Percentiles rank a stretch among this genome's conserved stretches.
phyloP scores from a whole-genome alignment of 1,284 basidiomycete genomes.

The Entoloma clypeatum region DNA sequence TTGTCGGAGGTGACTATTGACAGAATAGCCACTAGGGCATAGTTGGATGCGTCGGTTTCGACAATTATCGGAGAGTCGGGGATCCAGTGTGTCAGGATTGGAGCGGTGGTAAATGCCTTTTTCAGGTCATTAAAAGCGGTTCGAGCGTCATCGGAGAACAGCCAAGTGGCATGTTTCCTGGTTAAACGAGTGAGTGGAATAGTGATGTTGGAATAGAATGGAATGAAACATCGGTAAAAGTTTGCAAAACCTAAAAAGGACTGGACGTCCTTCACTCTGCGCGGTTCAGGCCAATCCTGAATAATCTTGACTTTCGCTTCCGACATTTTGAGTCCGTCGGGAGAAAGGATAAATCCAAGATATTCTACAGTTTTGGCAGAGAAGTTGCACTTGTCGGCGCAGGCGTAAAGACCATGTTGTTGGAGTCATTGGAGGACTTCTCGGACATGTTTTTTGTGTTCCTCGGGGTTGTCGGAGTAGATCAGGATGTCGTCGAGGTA shows the following conservation, averaged over 20 bases:
- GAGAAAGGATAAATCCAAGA: conserved; percentile 36
- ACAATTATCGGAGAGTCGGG: conserved; percentile 27
- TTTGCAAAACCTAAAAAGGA: conserved; percentile 26
- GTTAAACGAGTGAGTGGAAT: conserved; percentile 30
- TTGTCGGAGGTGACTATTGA: too few relatives aligned
- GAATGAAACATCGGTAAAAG: conserved; percentile 34
- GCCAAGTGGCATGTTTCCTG: conserved; percentile 22
- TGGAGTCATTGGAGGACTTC: conserved; percentile 31
- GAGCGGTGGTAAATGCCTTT: conserved; percentile 29
- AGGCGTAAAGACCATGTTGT: conserved; percentile 22
- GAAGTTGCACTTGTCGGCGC: conserved; percentile 34
- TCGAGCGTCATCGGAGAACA: conserved; percentile 17
- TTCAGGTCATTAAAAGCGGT: conserved; percentile 30
- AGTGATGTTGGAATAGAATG: conserved; percentile 31
- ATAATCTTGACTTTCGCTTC: conserved; percentile 34
- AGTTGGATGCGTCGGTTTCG: conserved; percentile 32
- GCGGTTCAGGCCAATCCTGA: conserved; percentile 35
- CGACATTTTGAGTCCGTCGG: conserved; percentile 33
- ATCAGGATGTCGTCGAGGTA: conserved; percentile 25
- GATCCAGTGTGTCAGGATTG: conserved; percentile 34
- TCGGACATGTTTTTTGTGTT: conserved; percentile 26
- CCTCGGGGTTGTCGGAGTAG: conserved; percentile 17
- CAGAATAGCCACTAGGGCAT: too few relatives aligned
- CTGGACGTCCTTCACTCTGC: conserved; percentile 17
- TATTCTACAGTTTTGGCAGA: conserved; percentile 30